Evolutionary conservation across 768 basidiomycete species (phyloP).

Genomic region (Lactifluus pinguis): DNA sequence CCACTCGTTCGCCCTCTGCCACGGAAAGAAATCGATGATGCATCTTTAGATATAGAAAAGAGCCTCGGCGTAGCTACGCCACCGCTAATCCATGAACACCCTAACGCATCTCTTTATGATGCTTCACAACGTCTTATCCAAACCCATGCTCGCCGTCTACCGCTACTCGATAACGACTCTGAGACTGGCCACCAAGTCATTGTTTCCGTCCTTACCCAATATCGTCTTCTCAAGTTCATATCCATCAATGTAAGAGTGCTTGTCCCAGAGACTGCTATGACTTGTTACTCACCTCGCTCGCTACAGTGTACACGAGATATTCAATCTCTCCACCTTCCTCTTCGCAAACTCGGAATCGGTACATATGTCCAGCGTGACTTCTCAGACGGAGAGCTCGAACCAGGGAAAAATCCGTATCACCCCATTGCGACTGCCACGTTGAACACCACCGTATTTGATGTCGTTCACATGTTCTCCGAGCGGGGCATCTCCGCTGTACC

Average conservation of each 20-base stretch:
- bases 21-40: not conserved
- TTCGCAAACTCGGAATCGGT: slow-evolving; percentile 86
- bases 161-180: slow-evolving; percentile 86
- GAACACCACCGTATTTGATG: slow-evolving; percentile 89
- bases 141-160: slow-evolving; percentile 90
- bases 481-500: slow-evolving; percentile 94
- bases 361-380: slow-evolving; percentile 65
- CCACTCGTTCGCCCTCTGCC: slow-evolving; percentile 1
- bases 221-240: slow-evolving; percentile 96
- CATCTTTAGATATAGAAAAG: slow-evolving; percentile 79
- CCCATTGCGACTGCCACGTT: slow-evolving; percentile 90
- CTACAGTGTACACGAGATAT: slow-evolving; percentile 78
- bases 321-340: slow-evolving; percentile 64
- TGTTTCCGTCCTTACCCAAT: slow-evolving; percentile 93
- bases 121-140: slow-evolving; percentile 86
- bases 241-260: slow-evolving; percentile 74
- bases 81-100: slow-evolving; percentile 83
- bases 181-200: slow-evolving; percentile 95
- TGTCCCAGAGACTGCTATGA: not conserved
- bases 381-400: slow-evolving; percentile 36
- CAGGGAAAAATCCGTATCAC: slow-evolving; percentile 64
- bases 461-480: slow-evolving; percentile 98
- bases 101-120: slow-evolving; percentile 79
- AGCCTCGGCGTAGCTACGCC: slow-evolving; percentile 87
- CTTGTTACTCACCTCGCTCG: not conserved